Evolutionary conservation across 2,329 filamentous ascomycete species (phyloP).

Genomic region (Alternaria triticina): DNA sequence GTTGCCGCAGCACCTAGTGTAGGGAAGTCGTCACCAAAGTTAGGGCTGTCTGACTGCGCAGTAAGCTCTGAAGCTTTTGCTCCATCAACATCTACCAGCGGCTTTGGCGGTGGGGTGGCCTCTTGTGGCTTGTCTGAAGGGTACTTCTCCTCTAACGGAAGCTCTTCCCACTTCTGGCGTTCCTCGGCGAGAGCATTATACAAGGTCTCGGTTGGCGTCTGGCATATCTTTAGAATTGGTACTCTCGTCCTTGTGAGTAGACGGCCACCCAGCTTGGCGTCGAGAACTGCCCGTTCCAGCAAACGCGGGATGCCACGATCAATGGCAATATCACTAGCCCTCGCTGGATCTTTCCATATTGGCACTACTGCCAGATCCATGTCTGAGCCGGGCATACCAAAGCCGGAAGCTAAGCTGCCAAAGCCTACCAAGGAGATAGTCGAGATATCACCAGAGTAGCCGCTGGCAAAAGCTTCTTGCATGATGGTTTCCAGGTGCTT

Average conservation of each 20-base stretch:
- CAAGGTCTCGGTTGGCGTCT: constrained; percentile 69
- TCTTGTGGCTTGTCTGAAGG: constrained; percentile 23
- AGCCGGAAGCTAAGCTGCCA: constrained; percentile 82
- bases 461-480: constrained; percentile 61
- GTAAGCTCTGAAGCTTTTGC: constrained; percentile 12
- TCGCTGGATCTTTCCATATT: constrained; percentile 50
- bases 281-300: constrained; percentile 76
- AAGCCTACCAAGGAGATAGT: constrained; percentile 77
- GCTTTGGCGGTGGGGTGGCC: constrained; percentile 13
- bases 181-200: constrained; percentile 67
- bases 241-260: constrained; percentile 80
- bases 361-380: constrained; percentile 86
- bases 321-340: constrained; percentile 50
- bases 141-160: constrained; percentile 55
- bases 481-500: constrained; percentile 69
- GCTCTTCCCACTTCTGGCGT: constrained; percentile 73
- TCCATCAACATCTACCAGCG: constrained; percentile 13
- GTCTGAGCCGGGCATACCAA: constrained; percentile 86
- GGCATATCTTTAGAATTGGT: constrained; percentile 86
- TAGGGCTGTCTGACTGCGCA: constrained; percentile 11
- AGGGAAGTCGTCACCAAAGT: constrained; percentile 8
- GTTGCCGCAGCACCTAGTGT: constrained; percentile 1
- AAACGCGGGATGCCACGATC: constrained; percentile 70
- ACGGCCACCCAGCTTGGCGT: constrained; percentile 75
- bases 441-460: constrained; percentile 55